Base-by-base conservation (phyloP, 1,139 yeast species). In the Geotrichum aggregatum region DNA sequence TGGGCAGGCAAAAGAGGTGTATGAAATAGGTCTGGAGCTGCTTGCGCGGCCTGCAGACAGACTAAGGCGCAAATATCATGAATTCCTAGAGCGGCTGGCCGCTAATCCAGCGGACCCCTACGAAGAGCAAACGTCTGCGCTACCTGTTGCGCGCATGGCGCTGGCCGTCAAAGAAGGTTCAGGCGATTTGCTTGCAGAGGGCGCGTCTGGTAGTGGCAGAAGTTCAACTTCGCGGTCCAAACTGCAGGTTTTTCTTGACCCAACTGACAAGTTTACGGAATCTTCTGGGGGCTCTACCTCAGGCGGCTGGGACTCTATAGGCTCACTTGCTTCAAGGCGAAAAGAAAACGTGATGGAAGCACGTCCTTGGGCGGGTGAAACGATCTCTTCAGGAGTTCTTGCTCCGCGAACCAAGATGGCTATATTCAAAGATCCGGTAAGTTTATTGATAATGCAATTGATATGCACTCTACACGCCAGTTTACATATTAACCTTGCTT, bases 281-380 rank as follows among this genome's bases (percentile, higher is more conserved):
- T 58, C 52, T 16, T 53, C 57, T 16, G 57, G 57, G 3, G 56
- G 42, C 3, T 44, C 44, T 13, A 35, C 39, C 18, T 33, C 49
- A 19, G 67, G 67, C 14, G 74, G 73, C 3, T 78, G 83, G 83
- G 75, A 72, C 42, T 70, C 73, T 6, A 63, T 84, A 14, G 88
- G 83, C 4, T 61, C 81, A 0, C 66, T 80, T 2, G 73, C 73
- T 10, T 68, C 72, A 6, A 68, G 87, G 52, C 74, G 74, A 49
- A 86, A 87, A 64, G 96, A 88, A 64, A 88, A 88, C 61, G 69
- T 68, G 1, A 52, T 80, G 35, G 71, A 72, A 2, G 75, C 91
- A 0, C 72, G 70, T n/a, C 78, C 84, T 0, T 84, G 94, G 88
- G 71, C 71, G 1, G 94, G 92, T 0, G 84, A 84, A 61, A 73